Evolutionary conservation across 2,329 filamentous ascomycete species (phyloP).

Genomic region (Aspergillus fischeri): DNA sequence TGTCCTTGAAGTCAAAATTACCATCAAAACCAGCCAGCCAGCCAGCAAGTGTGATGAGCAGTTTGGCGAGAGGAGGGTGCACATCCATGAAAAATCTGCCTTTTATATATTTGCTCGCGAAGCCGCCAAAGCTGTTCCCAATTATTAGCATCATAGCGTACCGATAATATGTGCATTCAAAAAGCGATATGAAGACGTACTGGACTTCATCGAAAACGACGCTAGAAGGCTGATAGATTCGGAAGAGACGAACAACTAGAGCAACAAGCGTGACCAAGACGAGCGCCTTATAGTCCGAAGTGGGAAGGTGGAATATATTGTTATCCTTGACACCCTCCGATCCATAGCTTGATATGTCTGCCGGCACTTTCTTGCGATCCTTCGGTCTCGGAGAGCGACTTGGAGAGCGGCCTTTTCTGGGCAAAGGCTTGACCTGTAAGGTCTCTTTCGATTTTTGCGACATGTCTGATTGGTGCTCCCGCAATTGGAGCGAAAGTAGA

Average conservation of each 20-base stretch:
- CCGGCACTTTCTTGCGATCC: slow-evolving; percentile 28
- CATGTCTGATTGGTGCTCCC: slow-evolving; percentile 19
- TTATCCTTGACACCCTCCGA: slow-evolving; percentile 67
- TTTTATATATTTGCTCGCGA: slow-evolving; percentile 99
- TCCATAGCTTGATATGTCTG: slow-evolving; percentile 38
- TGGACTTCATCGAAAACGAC: slow-evolving; percentile 99
- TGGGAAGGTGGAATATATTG: slow-evolving; percentile 83
- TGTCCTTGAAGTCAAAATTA: slow-evolving; percentile 98
- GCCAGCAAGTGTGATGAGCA: slow-evolving; percentile 90
- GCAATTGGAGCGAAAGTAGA: slow-evolving; percentile 10
- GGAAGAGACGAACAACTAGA: slow-evolving; percentile 78
- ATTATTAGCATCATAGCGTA: slow-evolving; percentile 4
- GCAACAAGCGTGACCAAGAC: slow-evolving; percentile 69
- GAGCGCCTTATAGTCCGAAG: slow-evolving; percentile 77
- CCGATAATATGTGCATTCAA: not conserved
- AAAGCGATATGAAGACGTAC: slow-evolving; percentile 53
- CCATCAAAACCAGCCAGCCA: slow-evolving; percentile 95
- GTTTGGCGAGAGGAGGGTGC: slow-evolving; percentile 94
- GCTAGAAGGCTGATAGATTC: slow-evolving; percentile 92
- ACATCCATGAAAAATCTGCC: slow-evolving; percentile 99
- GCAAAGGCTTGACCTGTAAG: slow-evolving; percentile 34
- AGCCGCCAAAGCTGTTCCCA: slow-evolving; percentile 78
- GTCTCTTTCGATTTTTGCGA: slow-evolving; percentile 31
- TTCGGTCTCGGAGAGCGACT: slow-evolving; percentile 39
- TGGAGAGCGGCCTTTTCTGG: slow-evolving; percentile 32